These are phyloP conservation scores for Hanseniaspora taiwanica DNA, from an alignment of 805 yeast genomes.

Conservation along the genomic window DNA sequence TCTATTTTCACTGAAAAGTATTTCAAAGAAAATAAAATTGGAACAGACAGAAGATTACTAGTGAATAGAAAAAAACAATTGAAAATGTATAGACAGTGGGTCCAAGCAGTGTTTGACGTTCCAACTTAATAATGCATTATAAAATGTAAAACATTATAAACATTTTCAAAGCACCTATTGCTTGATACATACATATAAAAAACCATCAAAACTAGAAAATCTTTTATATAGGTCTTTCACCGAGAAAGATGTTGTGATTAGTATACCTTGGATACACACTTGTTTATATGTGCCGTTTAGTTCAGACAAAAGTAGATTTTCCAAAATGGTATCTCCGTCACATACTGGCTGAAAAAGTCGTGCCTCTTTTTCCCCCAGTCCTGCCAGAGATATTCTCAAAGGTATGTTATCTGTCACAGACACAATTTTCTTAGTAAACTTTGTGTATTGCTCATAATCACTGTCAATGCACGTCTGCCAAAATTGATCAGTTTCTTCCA, in stretches of 20 bases:
- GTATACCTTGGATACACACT: slow-evolving; percentile 45
- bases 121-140: slow-evolving; percentile 14
- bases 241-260: slow-evolving; percentile 28
- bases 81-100: slow-evolving; percentile 95
- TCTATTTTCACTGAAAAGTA: slow-evolving; percentile 45
- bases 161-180: too few relatives aligned
- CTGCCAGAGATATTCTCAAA: slow-evolving; percentile 8
- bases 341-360: slow-evolving; percentile 12
- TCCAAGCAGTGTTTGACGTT: slow-evolving; percentile 74
- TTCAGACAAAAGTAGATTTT: too few relatives aligned
- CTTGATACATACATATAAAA: slow-evolving; percentile 35
- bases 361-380: too few relatives aligned
- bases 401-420: slow-evolving; percentile 10
- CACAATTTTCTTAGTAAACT: slow-evolving; percentile 13
- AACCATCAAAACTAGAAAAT: slow-evolving; percentile 48
- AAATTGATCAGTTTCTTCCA: slow-evolving; percentile 40
- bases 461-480: slow-evolving; percentile 37
- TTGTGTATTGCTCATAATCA: slow-evolving; percentile 12
- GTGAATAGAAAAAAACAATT: slow-evolving; percentile 86
- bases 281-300: slow-evolving; percentile 4
- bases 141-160: too few relatives aligned
- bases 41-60: slow-evolving; percentile 77
- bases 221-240: slow-evolving; percentile 32
- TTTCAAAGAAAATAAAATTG: slow-evolving; percentile 64
- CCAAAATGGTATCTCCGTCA: slow-evolving; percentile 8